A percentile compares a stretch with the other conserved stretches of the same genome.
Evolutionary conservation across 2,329 filamentous ascomycete species (phyloP).

Genomic region (Stachybotrys elegans): DNA sequence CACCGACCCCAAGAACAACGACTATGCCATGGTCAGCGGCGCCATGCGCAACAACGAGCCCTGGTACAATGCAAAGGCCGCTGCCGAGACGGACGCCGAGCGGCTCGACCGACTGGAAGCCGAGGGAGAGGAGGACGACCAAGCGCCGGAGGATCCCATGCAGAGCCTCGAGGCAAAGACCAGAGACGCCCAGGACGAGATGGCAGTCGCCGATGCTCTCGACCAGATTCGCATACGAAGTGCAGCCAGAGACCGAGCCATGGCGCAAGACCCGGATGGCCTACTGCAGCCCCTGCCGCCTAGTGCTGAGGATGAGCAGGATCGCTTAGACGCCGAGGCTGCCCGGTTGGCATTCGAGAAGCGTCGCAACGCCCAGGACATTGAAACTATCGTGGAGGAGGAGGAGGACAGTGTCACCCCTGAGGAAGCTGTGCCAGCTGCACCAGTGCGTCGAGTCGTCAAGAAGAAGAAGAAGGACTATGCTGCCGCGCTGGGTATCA

Average conservation of each 20-base stretch:
- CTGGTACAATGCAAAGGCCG: constrained; percentile 63
- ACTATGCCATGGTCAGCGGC: constrained; percentile 76
- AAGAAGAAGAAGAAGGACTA: constrained; percentile 87
- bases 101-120: constrained; percentile 71
- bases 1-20: constrained; percentile 92
- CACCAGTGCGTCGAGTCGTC: constrained; percentile 28
- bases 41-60: constrained; percentile 92
- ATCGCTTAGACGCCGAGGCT: constrained; percentile 78
- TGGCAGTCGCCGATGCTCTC: constrained; percentile 92
- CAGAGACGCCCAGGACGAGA: constrained; percentile 85
- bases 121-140: constrained; percentile 64
- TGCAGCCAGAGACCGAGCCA: constrained; percentile 74
- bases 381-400: constrained; percentile 39
- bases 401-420: constrained; percentile 24
- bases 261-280: constrained; percentile 61
- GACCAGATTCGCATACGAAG: constrained; percentile 93
- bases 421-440: neutral
- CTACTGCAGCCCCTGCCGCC: constrained; percentile 49
- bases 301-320: constrained; percentile 57
- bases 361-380: neutral
- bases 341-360: constrained; percentile 71
- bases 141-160: too few relatives aligned
- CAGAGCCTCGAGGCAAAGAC: constrained; percentile 92
- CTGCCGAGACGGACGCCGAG: constrained; percentile 81
- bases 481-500: constrained; percentile 72